Percentiles rank a stretch among this genome's conserved stretches.
These are phyloP conservation scores for Teratosphaeria zuluensis DNA, from an alignment of 2,329 filamentous ascomycete species.

Conservation along the genomic window DNA sequence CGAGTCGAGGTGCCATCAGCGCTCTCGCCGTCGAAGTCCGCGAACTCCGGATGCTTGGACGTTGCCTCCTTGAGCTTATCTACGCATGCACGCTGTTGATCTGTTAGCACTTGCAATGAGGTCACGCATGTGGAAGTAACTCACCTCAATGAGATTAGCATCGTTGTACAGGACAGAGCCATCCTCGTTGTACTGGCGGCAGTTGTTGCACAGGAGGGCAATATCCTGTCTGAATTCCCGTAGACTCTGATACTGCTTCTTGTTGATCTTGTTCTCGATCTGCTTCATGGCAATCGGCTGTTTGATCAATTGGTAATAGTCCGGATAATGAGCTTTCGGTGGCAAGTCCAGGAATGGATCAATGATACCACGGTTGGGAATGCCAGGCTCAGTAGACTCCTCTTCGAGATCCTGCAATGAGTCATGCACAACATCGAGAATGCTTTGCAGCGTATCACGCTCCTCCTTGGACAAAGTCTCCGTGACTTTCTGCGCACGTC, in stretches of 20 bases:
- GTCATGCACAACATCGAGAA: slow-evolving; percentile 68
- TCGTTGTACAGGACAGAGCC: slow-evolving; percentile 85
- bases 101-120: slow-evolving; percentile 1
- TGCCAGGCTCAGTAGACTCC: slow-evolving; percentile 49
- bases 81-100: slow-evolving; percentile 30
- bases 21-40: slow-evolving; percentile 43
- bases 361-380: slow-evolving; percentile 69
- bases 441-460: slow-evolving; percentile 68
- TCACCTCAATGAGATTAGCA: slow-evolving; percentile 84
- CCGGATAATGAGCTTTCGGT: slow-evolving; percentile 78
- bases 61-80: slow-evolving; percentile 46
- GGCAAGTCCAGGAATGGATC: slow-evolving; percentile 90
- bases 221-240: slow-evolving; percentile 77
- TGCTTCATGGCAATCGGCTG: slow-evolving; percentile 93
- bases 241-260: slow-evolving; percentile 78
- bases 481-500: slow-evolving; percentile 57
- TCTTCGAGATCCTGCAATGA: slow-evolving; percentile 76
- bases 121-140: slow-evolving; percentile 23
- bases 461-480: slow-evolving; percentile 59
- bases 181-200: slow-evolving; percentile 93
- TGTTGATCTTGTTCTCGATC: slow-evolving; percentile 91
- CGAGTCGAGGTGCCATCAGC: slow-evolving; percentile 43
- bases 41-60: slow-evolving; percentile 45
- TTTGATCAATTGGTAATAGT: slow-evolving; percentile 91
- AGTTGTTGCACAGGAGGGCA: slow-evolving; percentile 76